Conservation (phyloP, 2,329 filamentous ascomycete species). For the Botrytis medusae region DNA sequence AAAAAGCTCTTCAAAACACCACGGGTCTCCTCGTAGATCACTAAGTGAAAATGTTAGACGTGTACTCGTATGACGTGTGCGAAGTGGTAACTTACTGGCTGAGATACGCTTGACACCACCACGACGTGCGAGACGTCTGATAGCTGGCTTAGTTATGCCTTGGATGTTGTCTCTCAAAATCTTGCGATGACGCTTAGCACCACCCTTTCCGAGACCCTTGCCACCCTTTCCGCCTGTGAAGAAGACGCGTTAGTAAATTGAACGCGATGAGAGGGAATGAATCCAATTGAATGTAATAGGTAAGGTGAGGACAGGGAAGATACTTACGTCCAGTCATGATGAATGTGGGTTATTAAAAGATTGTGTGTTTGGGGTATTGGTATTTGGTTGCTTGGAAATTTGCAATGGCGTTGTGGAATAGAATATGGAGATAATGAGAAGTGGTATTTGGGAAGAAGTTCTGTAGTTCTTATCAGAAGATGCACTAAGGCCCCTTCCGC, state of each 20-base stretch:
- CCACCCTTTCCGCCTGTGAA: slow-evolving; percentile 59
- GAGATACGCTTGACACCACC: slow-evolving; percentile 99
- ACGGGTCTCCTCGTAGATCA: slow-evolving; percentile 83
- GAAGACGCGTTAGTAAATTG: slow-evolving; percentile 31
- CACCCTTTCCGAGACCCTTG: slow-evolving; percentile 97
- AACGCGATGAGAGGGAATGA: slow-evolving; percentile 5
- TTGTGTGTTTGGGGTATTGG: slow-evolving; percentile 15
- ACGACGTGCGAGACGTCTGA: slow-evolving; percentile 97
- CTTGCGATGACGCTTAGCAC: slow-evolving; percentile 98
- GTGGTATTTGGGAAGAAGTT: slow-evolving; percentile 15
- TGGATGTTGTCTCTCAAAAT: slow-evolving; percentile 99
- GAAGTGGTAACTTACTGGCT: slow-evolving; percentile 60
- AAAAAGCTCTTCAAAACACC: slow-evolving; percentile 83
- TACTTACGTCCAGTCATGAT: slow-evolving; percentile 61
- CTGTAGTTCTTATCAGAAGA: slow-evolving; percentile 31
- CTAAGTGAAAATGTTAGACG: slow-evolving; percentile 40
- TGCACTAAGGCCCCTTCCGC: slow-evolving; percentile 31
- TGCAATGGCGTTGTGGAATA: slow-evolving; percentile 5
- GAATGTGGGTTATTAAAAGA: slow-evolving; percentile 35
- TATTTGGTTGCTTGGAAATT: background rate
- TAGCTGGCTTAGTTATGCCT: slow-evolving; percentile 98
- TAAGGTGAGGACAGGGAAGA: background rate
- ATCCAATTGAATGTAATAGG: background rate
- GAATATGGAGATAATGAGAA: slow-evolving; percentile 24
- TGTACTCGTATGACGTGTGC: slow-evolving; percentile 35